phyloP scores from a whole-genome alignment of 352 stramenopile species.

The Phytophthora palmivora region DNA sequence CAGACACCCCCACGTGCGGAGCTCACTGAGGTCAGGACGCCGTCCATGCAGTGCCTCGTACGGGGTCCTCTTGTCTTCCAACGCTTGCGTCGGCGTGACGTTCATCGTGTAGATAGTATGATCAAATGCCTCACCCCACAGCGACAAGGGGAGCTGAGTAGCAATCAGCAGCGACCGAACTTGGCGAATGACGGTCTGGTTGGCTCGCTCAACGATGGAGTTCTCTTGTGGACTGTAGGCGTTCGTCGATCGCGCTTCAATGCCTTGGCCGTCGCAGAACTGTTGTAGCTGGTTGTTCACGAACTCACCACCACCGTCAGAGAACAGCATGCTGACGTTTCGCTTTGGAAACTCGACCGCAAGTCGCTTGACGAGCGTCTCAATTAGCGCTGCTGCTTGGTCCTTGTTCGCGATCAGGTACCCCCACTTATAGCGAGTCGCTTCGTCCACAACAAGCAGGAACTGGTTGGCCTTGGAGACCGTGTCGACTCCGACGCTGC shows the following conservation, averaged over 20 bases:
- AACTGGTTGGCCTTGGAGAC: slow-evolving; percentile 5
- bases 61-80: slow-evolving; percentile 4
- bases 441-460: slow-evolving; percentile 15
- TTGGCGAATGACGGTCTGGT: neutral
- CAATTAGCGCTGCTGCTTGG: slow-evolving; percentile 2
- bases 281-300: neutral
- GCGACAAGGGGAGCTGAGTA: neutral
- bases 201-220: slow-evolving; percentile 23
- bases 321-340: slow-evolving; percentile 1
- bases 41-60: neutral
- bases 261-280: slow-evolving; percentile 14
- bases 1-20: slow-evolving; percentile 6
- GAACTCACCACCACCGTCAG: slow-evolving; percentile 32
- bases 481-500: too few relatives aligned
- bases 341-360: too few relatives aligned
- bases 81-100: neutral
- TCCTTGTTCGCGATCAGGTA: slow-evolving; percentile 18
- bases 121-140: too few relatives aligned
- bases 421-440: slow-evolving; percentile 20
- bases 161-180: neutral
- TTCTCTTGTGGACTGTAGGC: slow-evolving; percentile 32
- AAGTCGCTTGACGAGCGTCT: too few relatives aligned
- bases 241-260: slow-evolving; percentile 17
- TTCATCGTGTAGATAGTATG: neutral
- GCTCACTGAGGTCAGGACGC: neutral